Base-by-base conservation (phyloP, 2,329 filamentous ascomycete genomes). In the Alternaria dauci region DNA sequence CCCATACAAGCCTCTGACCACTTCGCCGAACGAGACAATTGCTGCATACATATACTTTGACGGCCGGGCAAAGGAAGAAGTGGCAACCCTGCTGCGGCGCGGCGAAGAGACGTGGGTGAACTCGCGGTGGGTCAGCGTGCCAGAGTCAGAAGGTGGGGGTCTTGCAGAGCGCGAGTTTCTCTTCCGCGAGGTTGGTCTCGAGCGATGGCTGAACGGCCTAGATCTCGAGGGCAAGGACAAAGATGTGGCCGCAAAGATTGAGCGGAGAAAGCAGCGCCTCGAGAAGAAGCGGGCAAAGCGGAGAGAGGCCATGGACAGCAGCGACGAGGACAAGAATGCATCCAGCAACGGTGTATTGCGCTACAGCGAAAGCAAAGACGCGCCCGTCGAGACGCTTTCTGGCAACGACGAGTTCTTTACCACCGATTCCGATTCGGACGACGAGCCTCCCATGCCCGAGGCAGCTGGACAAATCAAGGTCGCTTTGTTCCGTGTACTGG, bases 41-140 rank as follows among this genome's bases (percentile, higher is more conserved):
- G 95, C 95, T 32, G 95, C 94, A 38, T 99, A 99, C 79, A 98
- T 99, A 71, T 99, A 99, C 82, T 99, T 99, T 75, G 95, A 99
- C 79, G 95, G 95, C 18, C 86, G 95, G 64, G 87, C 88, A 62
- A 99, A 99, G 79, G 95, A 99, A 78, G 95, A 99, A 81, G 96
- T 99, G 3, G 95, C 95, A 53, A 99, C 95, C 12, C 83, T 99
- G 58, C 84, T 99, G 53, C 87, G 95, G 56, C 91, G 94, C 12
- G 94, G 95, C 25, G 95, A 98, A 77, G 95, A 99, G 81, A 99
- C 95, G 2, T 99, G 95, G 95, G 96, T 99, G 25, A 99, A 98
- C 75, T 97, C 93, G 57, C 87, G 95, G 71, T 99, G 95, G 95
- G 95, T 99, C 51, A 94, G 96, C 75, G 89, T 99, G 7, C 93